Base-by-base conservation (phyloP, 2,329 filamentous ascomycete species). In the Penicillium sp. region DNA sequence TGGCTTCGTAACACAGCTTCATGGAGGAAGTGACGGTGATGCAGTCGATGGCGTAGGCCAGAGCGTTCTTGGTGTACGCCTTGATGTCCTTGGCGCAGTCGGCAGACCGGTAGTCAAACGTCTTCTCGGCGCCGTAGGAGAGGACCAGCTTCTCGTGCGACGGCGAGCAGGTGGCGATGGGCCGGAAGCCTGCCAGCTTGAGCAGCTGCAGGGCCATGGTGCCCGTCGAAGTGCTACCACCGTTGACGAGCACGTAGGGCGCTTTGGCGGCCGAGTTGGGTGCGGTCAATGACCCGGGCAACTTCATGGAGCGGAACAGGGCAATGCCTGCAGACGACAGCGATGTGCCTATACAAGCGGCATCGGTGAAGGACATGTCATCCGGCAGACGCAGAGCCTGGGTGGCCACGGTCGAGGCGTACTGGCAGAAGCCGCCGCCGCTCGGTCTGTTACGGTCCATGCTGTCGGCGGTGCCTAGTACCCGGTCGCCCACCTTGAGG, bases 81-180 rank as follows among this genome's bases (percentile, higher is more conserved):
- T 44, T 45, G 40, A 59, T 59, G 9, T 50, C 38, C 3, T 21
- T 21, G 0, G 42, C 52, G 22, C 51, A 57, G 2, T 26, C 21
- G 1, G 43, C 12, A 1, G 40, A 45, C 2, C 21, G 49, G 31
- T 59, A 59, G 37, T 57, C 53, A 17, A 54, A 57, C 2, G 45
- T 49, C 1, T 21, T 38, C 6, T 41, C 48, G 3, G 57, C 57
- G 3, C 57, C 55, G n/a, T 35, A 44, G 4, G 15, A 4, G 9
- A 44, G 29, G 0, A 54, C 53, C 0, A 54, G 37, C 5, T 45
- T 45, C 13, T 48, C 46, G 37, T 54, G 54, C 2, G 10, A 33
- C 1, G 56, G 50, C 1, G 56, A 58, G 35, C 54, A 57, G n/a
- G 54, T 57, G 0, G 51, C 42, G 6, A 58, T 49, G 17, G 50